These are phyloP conservation scores for Arachis hypogaea DNA, from an alignment of 306 rosid species.

Conservation along the genomic window DNA sequence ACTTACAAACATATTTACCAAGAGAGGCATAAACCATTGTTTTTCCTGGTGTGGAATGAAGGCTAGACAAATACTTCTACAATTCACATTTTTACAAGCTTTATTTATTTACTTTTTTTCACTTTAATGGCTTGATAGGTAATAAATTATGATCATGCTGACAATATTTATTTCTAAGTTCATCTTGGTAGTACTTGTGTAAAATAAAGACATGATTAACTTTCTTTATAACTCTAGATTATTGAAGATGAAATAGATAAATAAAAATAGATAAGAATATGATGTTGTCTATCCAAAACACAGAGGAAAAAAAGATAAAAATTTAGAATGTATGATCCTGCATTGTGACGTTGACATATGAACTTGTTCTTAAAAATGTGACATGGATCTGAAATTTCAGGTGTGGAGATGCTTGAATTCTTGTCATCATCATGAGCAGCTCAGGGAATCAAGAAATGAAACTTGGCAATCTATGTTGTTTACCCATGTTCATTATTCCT, in stretches of 20 bases:
- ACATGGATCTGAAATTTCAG: not conserved
- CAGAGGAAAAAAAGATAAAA: no score
- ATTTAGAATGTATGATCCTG: not conserved
- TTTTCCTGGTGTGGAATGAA: conserved; percentile 20
- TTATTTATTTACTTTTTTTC: not conserved
- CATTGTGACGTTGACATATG: not conserved
- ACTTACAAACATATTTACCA: conserved; percentile 5
- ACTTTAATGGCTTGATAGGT: not conserved
- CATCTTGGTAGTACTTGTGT: no score
- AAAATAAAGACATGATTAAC: no score
- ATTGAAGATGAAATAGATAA: no score
- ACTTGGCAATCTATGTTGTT: not conserved
- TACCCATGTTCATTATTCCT: no score
- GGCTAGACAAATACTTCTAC: conserved; percentile 6
- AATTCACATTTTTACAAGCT: not conserved
- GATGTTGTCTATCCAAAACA: no score
- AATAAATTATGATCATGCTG: no score
- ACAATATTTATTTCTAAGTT: no score
- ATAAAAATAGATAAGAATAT: no score
- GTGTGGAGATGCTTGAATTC: not conserved
- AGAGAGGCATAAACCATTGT: not conserved
- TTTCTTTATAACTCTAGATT: no score
- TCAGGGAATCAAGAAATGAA: no score
- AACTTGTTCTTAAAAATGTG: not conserved
- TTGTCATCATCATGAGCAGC: not conserved